A percentile compares a stretch with the other conserved stretches of the same genome.
phyloP scores from a whole-genome alignment of 164 flowering plant species.

The Dillenia turbinata region DNA sequence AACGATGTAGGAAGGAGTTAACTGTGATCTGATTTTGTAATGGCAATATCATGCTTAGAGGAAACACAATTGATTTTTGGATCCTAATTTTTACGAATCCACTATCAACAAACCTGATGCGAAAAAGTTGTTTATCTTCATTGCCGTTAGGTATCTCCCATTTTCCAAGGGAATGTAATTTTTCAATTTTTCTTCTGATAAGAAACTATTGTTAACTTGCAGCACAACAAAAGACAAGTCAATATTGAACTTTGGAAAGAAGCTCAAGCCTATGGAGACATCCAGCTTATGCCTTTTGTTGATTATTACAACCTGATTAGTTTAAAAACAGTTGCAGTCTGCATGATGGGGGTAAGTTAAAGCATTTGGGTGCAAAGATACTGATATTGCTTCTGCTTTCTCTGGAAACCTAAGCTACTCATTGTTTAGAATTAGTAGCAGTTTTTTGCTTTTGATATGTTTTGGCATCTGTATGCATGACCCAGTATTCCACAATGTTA shows the following conservation, averaged over 20 bases:
- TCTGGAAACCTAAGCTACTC: neutral
- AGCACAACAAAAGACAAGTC: slow-evolving; percentile 75
- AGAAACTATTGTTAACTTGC: slow-evolving; percentile 16
- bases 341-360: slow-evolving; percentile 75
- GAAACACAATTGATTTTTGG: no score
- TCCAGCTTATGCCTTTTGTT: slow-evolving; percentile 94
- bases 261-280: slow-evolving; percentile 75
- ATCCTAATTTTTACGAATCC: no score
- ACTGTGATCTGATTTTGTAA: no score
- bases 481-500: no score
- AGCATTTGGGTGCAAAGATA: neutral
- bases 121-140: neutral
- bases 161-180: neutral
- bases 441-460: neutral
- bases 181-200: no score
- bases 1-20: no score
- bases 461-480: no score
- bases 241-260: slow-evolving; percentile 80
- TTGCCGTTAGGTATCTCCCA: no score
- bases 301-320: slow-evolving; percentile 86
- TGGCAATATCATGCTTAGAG: no score
- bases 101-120: no score
- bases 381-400: neutral
- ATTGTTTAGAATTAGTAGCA: neutral
- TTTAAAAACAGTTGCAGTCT: slow-evolving; percentile 79